Percentiles rank a stretch among this genome's conserved stretches.
Conservation (phyloP, 2,329 filamentous ascomycete species). For the Aaosphaeria pasadenensis region DNA sequence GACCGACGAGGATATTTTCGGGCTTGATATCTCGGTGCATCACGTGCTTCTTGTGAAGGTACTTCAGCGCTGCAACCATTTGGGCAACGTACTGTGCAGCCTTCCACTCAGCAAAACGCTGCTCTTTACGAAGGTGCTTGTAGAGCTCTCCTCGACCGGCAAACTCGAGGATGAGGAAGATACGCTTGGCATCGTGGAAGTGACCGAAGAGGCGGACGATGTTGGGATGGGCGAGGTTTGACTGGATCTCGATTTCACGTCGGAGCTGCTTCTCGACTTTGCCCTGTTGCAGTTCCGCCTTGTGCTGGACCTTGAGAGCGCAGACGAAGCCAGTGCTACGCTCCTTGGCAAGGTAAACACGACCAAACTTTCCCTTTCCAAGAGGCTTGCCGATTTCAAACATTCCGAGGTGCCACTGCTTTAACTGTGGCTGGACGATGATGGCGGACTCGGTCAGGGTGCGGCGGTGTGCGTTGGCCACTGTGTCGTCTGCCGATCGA, state of each 20-base stretch:
- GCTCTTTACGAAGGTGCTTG: conserved; percentile 77
- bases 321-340: conserved; percentile 78
- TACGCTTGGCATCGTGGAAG: conserved; percentile 84
- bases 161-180: conserved; percentile 85
- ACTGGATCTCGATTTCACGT: conserved; percentile 86
- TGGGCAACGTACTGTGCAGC: conserved; percentile 85
- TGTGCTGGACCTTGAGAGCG: conserved; percentile 83
- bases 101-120: conserved; percentile 80
- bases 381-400: conserved; percentile 87
- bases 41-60: conserved; percentile 93
- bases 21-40: conserved; percentile 98
- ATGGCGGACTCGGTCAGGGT: conserved; percentile 49
- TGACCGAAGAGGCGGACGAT: conserved; percentile 81
- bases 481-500: conserved; percentile 31
- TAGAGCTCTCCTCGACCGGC: conserved; percentile 84
- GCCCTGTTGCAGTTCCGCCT: conserved; percentile 75
- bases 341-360: conserved; percentile 82
- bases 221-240: conserved; percentile 81
- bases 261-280: conserved; percentile 84
- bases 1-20: conserved; percentile 92
- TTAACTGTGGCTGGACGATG: conserved; percentile 35
- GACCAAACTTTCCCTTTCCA: conserved; percentile 83
- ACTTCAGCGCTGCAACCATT: conserved; percentile 85
- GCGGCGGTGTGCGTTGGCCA: conserved; percentile 33
- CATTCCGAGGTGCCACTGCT: conserved; percentile 82